phyloP scores from a whole-genome alignment of 2,329 filamentous ascomycete species.

The Pyrenophora tritici-repentis region DNA sequence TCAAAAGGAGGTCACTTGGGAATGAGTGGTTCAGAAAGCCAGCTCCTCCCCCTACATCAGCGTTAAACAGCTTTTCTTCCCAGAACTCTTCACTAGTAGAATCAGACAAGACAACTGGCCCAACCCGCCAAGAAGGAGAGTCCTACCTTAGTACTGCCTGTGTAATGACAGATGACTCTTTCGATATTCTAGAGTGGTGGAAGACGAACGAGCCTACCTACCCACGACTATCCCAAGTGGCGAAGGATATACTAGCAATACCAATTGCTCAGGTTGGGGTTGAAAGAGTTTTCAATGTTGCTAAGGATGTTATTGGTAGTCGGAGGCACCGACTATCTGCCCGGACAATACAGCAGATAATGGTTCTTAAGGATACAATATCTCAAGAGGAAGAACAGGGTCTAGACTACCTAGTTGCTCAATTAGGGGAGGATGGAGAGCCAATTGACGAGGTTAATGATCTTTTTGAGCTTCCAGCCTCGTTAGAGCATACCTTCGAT shows the following conservation, averaged over 20 bases:
- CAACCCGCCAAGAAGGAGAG: background rate
- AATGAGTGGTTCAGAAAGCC: no score
- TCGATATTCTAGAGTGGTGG: background rate
- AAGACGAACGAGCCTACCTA: background rate
- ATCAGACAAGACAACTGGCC: background rate
- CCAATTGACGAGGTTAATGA: background rate
- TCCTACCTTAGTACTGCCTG: no score
- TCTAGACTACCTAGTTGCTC: no score
- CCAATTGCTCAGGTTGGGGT: background rate
- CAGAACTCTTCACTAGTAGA: background rate
- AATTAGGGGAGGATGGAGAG: no score
- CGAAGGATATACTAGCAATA: background rate
- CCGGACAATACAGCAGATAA: background rate
- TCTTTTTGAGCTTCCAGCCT: background rate
- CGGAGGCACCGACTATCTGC: background rate
- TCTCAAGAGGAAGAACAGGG: no score
- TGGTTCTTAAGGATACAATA: background rate
- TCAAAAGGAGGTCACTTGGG: no score
- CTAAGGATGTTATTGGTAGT: background rate
- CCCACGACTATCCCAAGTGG: background rate
- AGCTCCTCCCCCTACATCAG: no score
- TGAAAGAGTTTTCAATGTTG: slow-evolving; percentile 1
- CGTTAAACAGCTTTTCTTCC: no score
- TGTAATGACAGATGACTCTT: background rate
- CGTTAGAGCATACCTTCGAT: background rate